Conservation (phyloP, 208 protist genomes). For the Trypanosoma grayi region DNA sequence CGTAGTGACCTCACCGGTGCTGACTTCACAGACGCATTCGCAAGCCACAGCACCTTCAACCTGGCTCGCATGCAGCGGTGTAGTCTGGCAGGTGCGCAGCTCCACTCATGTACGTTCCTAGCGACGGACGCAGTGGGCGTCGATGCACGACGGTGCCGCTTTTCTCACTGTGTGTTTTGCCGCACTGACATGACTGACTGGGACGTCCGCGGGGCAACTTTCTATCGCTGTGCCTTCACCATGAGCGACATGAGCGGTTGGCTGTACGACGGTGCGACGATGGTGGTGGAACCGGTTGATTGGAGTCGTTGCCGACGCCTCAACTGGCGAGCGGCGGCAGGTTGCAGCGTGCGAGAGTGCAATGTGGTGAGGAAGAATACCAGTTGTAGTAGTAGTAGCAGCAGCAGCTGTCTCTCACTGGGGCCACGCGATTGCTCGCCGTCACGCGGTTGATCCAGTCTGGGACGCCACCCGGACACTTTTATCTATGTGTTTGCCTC, state of each 20-base stretch:
- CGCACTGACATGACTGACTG: slow-evolving; percentile 56
- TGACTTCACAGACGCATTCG: slow-evolving; percentile 34
- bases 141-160: slow-evolving; percentile 38
- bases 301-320: slow-evolving; percentile 63
- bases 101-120: slow-evolving; percentile 78
- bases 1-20: slow-evolving; percentile 48
- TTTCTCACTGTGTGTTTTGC: slow-evolving; percentile 74
- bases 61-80: slow-evolving; percentile 33
- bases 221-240: slow-evolving; percentile 72
- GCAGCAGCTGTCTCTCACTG: slow-evolving; percentile 20
- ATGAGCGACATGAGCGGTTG: slow-evolving; percentile 66
- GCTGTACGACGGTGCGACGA: slow-evolving; percentile 69
- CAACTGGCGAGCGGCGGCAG: slow-evolving; percentile 35
- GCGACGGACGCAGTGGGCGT: slow-evolving; percentile 35
- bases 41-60: slow-evolving; percentile 67
- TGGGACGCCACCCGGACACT: background rate
- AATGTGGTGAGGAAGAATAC: slow-evolving; percentile 26
- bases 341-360: slow-evolving; percentile 32
- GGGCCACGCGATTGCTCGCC: slow-evolving; percentile 12
- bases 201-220: slow-evolving; percentile 70
- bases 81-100: slow-evolving; percentile 47
- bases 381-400: background rate
- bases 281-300: slow-evolving; percentile 54
- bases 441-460: background rate
- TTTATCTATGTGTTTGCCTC: no score